Base-by-base conservation (phyloP, 768 basidiomycete species). In the Boletus sp. region DNA sequence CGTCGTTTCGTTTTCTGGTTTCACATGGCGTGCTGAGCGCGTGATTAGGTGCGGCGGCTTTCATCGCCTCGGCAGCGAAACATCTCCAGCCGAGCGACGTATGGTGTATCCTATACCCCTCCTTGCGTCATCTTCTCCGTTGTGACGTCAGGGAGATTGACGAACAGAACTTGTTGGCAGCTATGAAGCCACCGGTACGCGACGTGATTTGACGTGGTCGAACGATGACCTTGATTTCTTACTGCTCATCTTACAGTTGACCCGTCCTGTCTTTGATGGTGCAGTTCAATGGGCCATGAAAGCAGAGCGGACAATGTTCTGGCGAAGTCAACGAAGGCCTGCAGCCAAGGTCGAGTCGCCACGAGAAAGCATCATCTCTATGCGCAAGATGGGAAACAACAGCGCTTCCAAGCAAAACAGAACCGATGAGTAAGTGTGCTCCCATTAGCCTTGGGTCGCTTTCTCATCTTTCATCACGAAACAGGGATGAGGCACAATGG, bases 21-120 rank as follows among this genome's bases (percentile, higher is more conserved):
- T 51, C 12, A 42, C 9, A 32, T n/a, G 6, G n/a, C 28, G 49
- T 17, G 54, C 46, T 60, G 7, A 60, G 15, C 51, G 29, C 51
- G 40, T 50, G 18, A 58, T 9, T 58, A 96, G 94, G 90, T 24
- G 85, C 95, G 17, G 86, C 85, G 12, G 86, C 92, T 0, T 94
- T 99, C 69, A 87, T 98, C 44, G 87, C 92, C 2, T 86, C 92
- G 5, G 89, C 92, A 9, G 87, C 90, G 2, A 85, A 86, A 42
- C 87, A 90, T 60, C 80, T 99, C 7, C 90, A 89, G 0, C 72
- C 78, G 3, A 94, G 92, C 52, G 97, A 99, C 67, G 86, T 93
- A 20, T 98, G 97, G 96, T 98, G 94, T 66, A 96, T 98, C 41
- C 72, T 99, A 9, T 98, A 98, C 63, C 96, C 97, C 0, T 91